Evolutionary conservation across 176 grass and related monocot species (phyloP).

Genomic region (Eleusine indica): DNA sequence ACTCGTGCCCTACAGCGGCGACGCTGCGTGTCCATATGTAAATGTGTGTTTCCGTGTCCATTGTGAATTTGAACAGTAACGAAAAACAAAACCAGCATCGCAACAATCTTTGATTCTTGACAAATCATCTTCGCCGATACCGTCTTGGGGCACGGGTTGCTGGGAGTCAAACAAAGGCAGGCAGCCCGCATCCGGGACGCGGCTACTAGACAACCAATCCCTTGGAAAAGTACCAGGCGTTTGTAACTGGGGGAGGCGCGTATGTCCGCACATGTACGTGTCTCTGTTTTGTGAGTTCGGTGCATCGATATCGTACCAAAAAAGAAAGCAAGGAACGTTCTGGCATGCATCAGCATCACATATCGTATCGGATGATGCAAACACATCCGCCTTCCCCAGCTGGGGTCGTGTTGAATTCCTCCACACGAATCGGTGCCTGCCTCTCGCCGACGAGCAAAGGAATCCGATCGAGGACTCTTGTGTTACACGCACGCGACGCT

Average conservation of each 20-base stretch:
- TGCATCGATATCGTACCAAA: background rate
- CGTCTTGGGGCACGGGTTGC: background rate
- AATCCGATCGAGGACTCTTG: background rate
- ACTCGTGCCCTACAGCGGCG: too few species aligned
- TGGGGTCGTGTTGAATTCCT: background rate
- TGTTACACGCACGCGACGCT: background rate
- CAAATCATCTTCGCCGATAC: background rate
- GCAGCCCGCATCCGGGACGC: background rate
- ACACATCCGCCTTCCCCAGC: background rate
- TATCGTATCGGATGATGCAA: too few species aligned
- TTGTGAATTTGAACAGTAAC: background rate
- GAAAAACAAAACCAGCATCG: background rate
- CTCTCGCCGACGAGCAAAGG: slow-evolving; percentile 10
- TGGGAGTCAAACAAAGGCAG: background rate
- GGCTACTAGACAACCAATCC: background rate
- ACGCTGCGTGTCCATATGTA: too few species aligned
- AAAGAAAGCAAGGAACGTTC: background rate
- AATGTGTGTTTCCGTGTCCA: too few species aligned
- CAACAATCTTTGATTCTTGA: background rate
- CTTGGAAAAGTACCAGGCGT: background rate
- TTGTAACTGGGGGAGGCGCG: slow-evolving; percentile 26
- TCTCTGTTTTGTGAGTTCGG: background rate
- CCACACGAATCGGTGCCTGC: background rate
- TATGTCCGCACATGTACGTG: too few species aligned
- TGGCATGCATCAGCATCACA: too few species aligned